Conservation (phyloP, 139 green algal species). For the Ettlia oleoabundans region DNA sequence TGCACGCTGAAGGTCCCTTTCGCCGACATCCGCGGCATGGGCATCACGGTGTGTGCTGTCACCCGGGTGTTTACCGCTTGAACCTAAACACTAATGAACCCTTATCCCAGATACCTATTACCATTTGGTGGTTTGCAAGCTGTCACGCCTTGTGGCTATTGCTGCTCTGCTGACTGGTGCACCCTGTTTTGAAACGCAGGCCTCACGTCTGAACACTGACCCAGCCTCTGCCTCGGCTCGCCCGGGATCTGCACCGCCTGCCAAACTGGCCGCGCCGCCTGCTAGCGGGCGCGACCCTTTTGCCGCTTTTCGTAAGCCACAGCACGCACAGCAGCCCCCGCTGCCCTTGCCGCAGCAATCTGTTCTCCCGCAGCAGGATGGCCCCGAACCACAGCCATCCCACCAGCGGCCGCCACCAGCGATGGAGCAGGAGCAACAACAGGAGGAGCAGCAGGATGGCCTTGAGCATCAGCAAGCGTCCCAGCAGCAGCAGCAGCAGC, state of each 20-base stretch:
- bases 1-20: slow-evolving; percentile 52
- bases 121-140: no score
- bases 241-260: slow-evolving; percentile 28
- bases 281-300: not conserved
- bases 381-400: no score
- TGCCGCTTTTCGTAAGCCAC: not conserved
- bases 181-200: no score
- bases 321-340: not conserved
- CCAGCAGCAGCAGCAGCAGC: not conserved
- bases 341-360: no score
- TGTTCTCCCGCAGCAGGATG: not conserved
- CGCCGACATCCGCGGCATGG: slow-evolving; percentile 79
- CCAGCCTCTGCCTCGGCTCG: slow-evolving; percentile 28
- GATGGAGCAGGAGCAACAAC: not conserved
- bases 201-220: no score
- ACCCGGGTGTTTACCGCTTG: no score
- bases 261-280: slow-evolving; percentile 49
- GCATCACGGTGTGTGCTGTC: slow-evolving; percentile 80
- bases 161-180: no score
- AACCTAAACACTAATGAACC: no score
- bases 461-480: not conserved
- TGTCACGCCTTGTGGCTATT: no score
- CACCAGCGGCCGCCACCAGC: not conserved
- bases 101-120: no score
- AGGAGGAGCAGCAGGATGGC: not conserved